Conservation (phyloP, 768 basidiomycete genomes). For the Auricularia cornea region DNA sequence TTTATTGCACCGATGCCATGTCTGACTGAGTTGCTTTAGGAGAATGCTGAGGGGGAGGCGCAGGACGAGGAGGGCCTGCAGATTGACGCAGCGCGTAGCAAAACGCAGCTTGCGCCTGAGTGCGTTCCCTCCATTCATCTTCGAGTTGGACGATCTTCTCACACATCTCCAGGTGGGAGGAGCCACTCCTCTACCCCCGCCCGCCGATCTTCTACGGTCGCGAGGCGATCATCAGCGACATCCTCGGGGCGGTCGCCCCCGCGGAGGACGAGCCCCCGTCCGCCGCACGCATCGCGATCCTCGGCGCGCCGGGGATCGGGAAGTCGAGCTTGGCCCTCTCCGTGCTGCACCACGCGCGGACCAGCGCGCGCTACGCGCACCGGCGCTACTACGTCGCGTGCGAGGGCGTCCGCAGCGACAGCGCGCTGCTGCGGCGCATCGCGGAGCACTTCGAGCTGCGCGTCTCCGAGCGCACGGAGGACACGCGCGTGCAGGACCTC, state of each 20-base stretch:
- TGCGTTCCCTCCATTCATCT: not conserved
- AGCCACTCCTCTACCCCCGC: not conserved
- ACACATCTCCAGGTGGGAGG: not conserved
- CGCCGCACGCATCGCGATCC: not conserved
- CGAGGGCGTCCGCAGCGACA: not conserved
- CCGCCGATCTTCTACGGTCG: not conserved
- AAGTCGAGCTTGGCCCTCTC: conserved; percentile 2
- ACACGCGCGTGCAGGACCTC: not conserved
- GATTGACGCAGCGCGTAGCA: not conserved
- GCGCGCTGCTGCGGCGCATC: not conserved
- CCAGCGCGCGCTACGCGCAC: not conserved
- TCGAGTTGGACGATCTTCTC: not conserved
- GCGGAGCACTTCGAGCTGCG: not conserved
- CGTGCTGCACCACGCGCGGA: not conserved
- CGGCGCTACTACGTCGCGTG: not conserved
- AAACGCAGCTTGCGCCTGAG: not conserved
- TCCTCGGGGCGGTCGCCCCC: not conserved
- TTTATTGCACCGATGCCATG: too few species aligned
- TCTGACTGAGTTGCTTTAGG: too few species aligned
- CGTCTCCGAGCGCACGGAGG: not conserved
- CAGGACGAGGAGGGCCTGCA: too few species aligned
- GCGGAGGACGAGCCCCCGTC: not conserved
- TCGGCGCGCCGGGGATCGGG: not conserved
- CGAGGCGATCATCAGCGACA: not conserved
- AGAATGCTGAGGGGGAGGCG: too few species aligned